Conservation (phyloP, 352 stramenopile genomes). For the Peronospora destructor region DNA sequence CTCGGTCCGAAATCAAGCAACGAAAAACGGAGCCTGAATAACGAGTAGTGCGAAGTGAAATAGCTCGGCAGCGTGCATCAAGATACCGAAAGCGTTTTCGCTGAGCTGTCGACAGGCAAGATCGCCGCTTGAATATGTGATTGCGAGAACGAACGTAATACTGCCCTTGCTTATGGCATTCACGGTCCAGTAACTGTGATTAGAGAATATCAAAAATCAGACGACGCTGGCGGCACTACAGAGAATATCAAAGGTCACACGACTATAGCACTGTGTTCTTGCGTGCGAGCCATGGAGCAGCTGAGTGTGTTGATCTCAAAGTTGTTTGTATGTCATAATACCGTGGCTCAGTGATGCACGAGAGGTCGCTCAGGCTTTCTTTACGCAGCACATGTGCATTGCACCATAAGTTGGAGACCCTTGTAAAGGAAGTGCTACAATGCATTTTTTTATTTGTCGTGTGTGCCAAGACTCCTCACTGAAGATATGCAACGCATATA, state of each 20-base stretch:
- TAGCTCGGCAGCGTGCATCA: slow-evolving; percentile 70
- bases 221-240: too few species aligned
- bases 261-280: slow-evolving; percentile 79
- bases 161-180: slow-evolving; percentile 48
- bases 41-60: slow-evolving; percentile 55
- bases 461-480: slow-evolving; percentile 45
- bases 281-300: slow-evolving; percentile 58
- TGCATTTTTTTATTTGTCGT: slow-evolving; percentile 61
- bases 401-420: slow-evolving; percentile 60
- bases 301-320: slow-evolving; percentile 74
- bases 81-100: slow-evolving; percentile 56
- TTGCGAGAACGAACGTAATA: slow-evolving; percentile 67
- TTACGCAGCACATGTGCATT: slow-evolving; percentile 50
- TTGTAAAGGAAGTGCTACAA: slow-evolving; percentile 73
- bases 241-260: too few species aligned
- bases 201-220: too few species aligned
- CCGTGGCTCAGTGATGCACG: slow-evolving; percentile 64
- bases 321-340: slow-evolving; percentile 77
- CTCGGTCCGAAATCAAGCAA: slow-evolving; percentile 70
- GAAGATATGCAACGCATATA: slow-evolving; percentile 48
- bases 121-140: slow-evolving; percentile 70
- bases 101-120: slow-evolving; percentile 49
- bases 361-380: slow-evolving; percentile 57
- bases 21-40: slow-evolving; percentile 28
- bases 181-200: slow-evolving; percentile 49